Evolutionary conservation across 768 basidiomycete genomes (phyloP), one percentile per base, ranked within the genome.

Genomic region (Glaciozyma antarctica): DNA sequence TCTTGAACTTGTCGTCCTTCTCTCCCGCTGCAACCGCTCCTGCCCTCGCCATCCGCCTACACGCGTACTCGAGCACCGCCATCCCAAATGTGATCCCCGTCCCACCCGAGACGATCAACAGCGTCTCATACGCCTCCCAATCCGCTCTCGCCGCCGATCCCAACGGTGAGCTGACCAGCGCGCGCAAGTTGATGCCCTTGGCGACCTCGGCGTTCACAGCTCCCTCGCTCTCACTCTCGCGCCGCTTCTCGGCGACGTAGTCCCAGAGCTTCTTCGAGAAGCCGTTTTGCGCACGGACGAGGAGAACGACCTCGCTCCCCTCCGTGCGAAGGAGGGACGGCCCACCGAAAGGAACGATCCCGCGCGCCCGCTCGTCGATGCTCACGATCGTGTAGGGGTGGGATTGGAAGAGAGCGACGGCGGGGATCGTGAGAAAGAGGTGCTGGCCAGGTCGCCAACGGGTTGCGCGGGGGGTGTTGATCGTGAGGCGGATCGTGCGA

Each of bases 371-470:
- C n/a, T 69, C 66, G 49, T 81, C 84, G 34, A 84, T 77, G 43
- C 83, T 83, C 28, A 82, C 83, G 65, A 82, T 82, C 0, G 88
- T 88, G 75, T 88, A 89, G 3, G 88, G 88, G 71, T 89, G 88
- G 5, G 82, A 80, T 30, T 82, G 81, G 71, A 85, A 78, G 43
- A 76, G 78, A 5, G 84, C 84, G 32, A 90, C 78, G 38, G 81
- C 80, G 0, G 88, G 87, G 24, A 88, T 79, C 59, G 79, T 82
- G 65, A 90, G 78, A 28, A 86, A 79, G 71, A 88, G 83, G 75
- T 87, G 85, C 75, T 89, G 88, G n/a, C 88, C 88, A 3, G 88
- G 84, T 1, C 83, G 81, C 88, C 88, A 89, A 0, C 79, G 75
- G 57, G 86, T 74, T 58, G 80, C 81, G 2, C 81, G 80, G 0